phyloP scores from a whole-genome alignment of 2,329 filamentous ascomycete species.

The Fusarium circinatum region DNA sequence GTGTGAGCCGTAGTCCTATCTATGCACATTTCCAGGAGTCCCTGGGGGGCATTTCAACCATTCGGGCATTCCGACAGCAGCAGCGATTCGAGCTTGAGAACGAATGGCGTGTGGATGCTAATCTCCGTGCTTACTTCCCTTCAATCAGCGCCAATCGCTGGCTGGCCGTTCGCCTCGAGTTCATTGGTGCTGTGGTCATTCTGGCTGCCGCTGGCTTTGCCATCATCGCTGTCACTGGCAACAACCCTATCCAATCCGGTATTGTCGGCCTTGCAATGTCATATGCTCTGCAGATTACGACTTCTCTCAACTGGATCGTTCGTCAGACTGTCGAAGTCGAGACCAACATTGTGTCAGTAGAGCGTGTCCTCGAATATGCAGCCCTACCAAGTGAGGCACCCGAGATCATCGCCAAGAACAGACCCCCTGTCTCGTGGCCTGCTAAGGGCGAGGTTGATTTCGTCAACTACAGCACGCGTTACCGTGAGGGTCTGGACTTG shows the following conservation, averaged over 20 bases:
- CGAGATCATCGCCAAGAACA: constrained; percentile 88
- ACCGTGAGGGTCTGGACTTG: constrained; percentile 87
- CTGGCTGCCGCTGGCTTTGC: constrained; percentile 84
- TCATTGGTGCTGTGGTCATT: constrained; percentile 95
- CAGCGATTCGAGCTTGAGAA: constrained; percentile 90
- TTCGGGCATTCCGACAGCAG: constrained; percentile 92
- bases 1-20: constrained; percentile 93
- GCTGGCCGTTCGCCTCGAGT: constrained; percentile 94
- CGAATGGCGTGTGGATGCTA: constrained; percentile 96
- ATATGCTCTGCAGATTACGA: constrained; percentile 95
- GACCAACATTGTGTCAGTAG: constrained; percentile 99
- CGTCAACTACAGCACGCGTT: constrained; percentile 92
- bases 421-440: constrained; percentile 92
- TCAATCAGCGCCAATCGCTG: constrained; percentile 95
- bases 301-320: constrained; percentile 98
- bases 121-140: constrained; percentile 93
- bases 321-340: constrained; percentile 99
- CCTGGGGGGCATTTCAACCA: constrained; percentile 91
- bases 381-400: constrained; percentile 91
- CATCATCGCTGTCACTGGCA: constrained; percentile 79
- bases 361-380: constrained; percentile 96
- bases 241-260: constrained; percentile 73
- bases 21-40: constrained; percentile 99
- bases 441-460: constrained; percentile 88
- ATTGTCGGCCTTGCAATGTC: constrained; percentile 95